Percentiles rank a stretch among this genome's conserved stretches.
These are phyloP conservation scores for Quercus ilex DNA, from an alignment of 306 rosid species.

Conservation along the genomic window DNA sequence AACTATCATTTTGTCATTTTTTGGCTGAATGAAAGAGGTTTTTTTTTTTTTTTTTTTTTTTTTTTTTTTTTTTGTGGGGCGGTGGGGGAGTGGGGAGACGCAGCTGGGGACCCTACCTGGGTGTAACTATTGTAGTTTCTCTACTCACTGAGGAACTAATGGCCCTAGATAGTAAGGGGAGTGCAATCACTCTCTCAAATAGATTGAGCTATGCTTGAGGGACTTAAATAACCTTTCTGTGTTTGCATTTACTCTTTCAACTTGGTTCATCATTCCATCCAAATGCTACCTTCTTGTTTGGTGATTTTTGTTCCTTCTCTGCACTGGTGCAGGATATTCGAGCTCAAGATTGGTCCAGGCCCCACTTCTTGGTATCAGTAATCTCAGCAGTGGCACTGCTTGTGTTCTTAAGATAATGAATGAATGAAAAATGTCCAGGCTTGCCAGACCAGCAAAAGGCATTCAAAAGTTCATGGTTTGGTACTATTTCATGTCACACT, in stretches of 20 bases:
- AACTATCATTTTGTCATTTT: background rate
- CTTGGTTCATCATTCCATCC: background rate
- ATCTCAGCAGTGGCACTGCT: conserved; percentile 41
- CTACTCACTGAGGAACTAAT: too few species aligned
- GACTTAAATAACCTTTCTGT: too few species aligned
- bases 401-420: conserved; percentile 44
- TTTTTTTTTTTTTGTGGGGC: too few species aligned
- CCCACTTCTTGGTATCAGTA: conserved; percentile 36
- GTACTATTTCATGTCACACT: conserved; percentile 14
- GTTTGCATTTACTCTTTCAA: too few species aligned
- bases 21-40: too few species aligned
- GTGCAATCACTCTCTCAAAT: too few species aligned
- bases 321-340: conserved; percentile 49
- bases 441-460: conserved; percentile 10
- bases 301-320: conserved; percentile 12
- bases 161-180: too few species aligned
- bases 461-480: conserved; percentile 16
- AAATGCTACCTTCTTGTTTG: background rate
- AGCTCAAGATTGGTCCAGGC: conserved; percentile 39
- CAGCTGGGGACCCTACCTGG: too few species aligned
- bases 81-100: too few species aligned
- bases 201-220: too few species aligned
- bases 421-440: background rate
- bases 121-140: too few species aligned
- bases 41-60: too few species aligned